Conservation (phyloP, 768 basidiomycete genomes). For the Gelatoporia subvermispora region DNA sequence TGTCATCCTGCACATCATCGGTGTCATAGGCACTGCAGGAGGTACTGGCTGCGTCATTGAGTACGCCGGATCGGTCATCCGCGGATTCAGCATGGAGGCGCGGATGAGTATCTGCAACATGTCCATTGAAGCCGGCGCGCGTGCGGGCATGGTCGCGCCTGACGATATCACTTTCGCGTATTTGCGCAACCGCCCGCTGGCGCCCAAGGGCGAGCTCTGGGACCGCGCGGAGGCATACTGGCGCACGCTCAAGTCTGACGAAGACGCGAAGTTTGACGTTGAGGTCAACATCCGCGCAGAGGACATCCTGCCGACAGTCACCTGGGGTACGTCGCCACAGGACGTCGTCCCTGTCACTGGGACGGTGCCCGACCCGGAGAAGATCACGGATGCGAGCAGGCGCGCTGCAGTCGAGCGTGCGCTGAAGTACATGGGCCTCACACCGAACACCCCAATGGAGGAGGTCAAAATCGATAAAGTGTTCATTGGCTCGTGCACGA, state of each 20-base stretch:
- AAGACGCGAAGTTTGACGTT: slow-evolving; percentile 54
- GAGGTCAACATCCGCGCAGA: slow-evolving; percentile 53
- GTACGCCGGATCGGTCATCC: slow-evolving; percentile 53
- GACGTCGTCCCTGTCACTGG: slow-evolving; percentile 59
- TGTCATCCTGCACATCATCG: slow-evolving; percentile 62
- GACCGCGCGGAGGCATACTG: slow-evolving; percentile 57
- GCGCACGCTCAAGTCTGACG: slow-evolving; percentile 49
- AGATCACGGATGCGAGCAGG: slow-evolving; percentile 39
- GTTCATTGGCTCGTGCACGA: slow-evolving; percentile 67
- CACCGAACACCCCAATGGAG: slow-evolving; percentile 48
- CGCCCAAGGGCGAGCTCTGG: slow-evolving; percentile 56
- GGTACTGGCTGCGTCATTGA: slow-evolving; percentile 64
- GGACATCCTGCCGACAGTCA: slow-evolving; percentile 60
- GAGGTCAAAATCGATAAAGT: slow-evolving; percentile 59
- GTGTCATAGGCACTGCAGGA: slow-evolving; percentile 59
- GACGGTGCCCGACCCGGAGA: slow-evolving; percentile 47
- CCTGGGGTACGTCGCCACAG: slow-evolving; percentile 65
- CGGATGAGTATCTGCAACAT: slow-evolving; percentile 63
- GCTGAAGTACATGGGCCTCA: slow-evolving; percentile 59
- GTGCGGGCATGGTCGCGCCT: slow-evolving; percentile 63
- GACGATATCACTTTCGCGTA: slow-evolving; percentile 61
- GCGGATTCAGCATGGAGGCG: slow-evolving; percentile 57
- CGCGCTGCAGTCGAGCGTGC: slow-evolving; percentile 45
- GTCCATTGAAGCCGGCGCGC: slow-evolving; percentile 63
- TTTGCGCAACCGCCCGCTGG: slow-evolving; percentile 53